Conservation (phyloP, 225 moss, liverwort and hornwort genomes). For the Marchantia polymorpha region DNA sequence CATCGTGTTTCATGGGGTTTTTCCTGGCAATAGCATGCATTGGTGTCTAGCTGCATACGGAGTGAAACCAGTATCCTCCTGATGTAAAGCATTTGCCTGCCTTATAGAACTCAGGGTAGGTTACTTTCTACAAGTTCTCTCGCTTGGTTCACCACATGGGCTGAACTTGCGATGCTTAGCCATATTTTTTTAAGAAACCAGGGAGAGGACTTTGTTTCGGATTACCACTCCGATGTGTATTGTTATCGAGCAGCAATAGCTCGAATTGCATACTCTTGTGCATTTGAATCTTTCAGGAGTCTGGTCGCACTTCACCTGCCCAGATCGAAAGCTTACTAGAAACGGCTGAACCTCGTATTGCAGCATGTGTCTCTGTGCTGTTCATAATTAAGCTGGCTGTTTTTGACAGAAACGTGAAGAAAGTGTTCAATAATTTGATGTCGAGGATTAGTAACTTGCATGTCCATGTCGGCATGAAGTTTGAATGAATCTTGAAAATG, state of each 20-base stretch:
- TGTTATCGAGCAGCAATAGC: too few species aligned
- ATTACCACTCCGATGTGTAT: too few species aligned
- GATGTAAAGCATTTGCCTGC: background rate
- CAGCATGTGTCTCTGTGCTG: background rate
- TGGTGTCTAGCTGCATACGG: background rate
- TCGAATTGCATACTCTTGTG: too few species aligned
- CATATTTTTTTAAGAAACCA: background rate
- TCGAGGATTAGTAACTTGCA: background rate
- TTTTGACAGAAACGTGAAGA: background rate
- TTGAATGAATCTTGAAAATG: background rate
- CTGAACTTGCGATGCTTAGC: background rate
- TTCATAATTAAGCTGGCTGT: background rate
- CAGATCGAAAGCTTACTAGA: background rate
- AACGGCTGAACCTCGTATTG: background rate
- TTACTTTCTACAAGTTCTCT: background rate
- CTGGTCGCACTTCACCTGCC: background rate
- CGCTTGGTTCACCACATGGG: background rate
- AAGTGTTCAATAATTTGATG: background rate
- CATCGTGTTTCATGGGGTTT: background rate
- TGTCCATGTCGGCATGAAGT: background rate
- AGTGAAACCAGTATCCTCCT: too few species aligned
- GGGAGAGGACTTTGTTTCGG: background rate
- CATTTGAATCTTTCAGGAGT: background rate
- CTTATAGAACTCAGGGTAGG: background rate
- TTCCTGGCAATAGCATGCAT: background rate